phyloP scores from a whole-genome alignment of 1,284 basidiomycete genomes.

The Pseudozyma sp. region DNA sequence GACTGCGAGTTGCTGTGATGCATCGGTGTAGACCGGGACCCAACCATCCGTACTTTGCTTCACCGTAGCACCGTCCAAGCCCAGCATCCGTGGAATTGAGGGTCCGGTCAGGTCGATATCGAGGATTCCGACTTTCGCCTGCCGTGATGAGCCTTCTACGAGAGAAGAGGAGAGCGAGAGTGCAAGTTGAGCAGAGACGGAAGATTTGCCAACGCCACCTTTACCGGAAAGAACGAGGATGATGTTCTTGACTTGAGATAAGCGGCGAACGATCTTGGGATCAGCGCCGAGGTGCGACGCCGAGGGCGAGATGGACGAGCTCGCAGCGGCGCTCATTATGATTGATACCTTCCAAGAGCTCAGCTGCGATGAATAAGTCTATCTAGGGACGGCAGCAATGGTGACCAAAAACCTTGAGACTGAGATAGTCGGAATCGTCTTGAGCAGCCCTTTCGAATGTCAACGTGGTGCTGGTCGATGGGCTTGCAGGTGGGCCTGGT shows the following conservation, averaged over 20 bases:
- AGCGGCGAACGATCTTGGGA: slow-evolving; percentile 61
- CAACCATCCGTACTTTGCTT: slow-evolving; percentile 90
- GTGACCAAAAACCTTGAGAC: too few species aligned
- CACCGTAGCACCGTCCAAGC: slow-evolving; percentile 81
- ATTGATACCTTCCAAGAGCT: too few species aligned
- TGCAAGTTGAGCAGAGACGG: slow-evolving; percentile 91
- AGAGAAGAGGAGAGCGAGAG: slow-evolving; percentile 73
- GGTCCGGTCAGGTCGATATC: slow-evolving; percentile 98
- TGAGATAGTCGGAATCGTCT: too few species aligned
- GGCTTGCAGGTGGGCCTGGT: too few species aligned
- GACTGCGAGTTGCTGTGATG: slow-evolving; percentile 77
- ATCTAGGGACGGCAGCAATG: too few species aligned
- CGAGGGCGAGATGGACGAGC: slow-evolving; percentile 26
- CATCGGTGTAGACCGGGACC: slow-evolving; percentile 86
- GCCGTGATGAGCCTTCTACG: not conserved
- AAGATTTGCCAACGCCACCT: slow-evolving; percentile 98
- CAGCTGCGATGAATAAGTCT: too few species aligned
- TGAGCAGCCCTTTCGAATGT: too few species aligned
- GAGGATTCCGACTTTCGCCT: slow-evolving; percentile 81
- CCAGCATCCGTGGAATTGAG: slow-evolving; percentile 96
- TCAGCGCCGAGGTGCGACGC: slow-evolving; percentile 56
- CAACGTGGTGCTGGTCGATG: too few species aligned
- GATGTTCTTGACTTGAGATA: slow-evolving; percentile 80
- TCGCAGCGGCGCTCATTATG: slow-evolving; percentile 23
- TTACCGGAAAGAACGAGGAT: slow-evolving; percentile 95